phyloP scores from a whole-genome alignment of 139 green algal species.

The Chlorella sp. region DNA sequence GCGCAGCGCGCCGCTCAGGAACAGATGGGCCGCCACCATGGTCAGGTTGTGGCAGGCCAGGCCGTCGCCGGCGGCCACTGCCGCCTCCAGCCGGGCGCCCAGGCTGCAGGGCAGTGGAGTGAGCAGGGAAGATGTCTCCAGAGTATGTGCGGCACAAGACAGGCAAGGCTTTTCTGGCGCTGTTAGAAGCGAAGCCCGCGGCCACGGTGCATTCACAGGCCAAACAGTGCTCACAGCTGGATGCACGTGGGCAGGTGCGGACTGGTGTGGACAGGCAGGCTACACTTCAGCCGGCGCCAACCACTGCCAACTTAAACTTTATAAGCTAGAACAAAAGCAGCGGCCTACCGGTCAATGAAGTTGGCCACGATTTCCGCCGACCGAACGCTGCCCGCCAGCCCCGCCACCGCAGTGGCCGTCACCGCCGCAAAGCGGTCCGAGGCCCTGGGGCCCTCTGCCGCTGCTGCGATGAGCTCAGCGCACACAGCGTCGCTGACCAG shows the following conservation, averaged over 20 bases:
- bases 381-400: constrained; percentile 54
- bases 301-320: neutral
- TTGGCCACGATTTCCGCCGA: constrained; percentile 59
- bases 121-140: neutral
- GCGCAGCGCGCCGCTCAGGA: constrained; percentile 56
- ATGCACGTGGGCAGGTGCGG: neutral
- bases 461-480: constrained; percentile 58
- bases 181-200: neutral
- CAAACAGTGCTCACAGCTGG: neutral
- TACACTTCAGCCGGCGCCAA: neutral
- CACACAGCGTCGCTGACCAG: constrained; percentile 58
- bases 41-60: constrained; percentile 68
- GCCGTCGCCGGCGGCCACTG: constrained; percentile 19
- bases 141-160: neutral
- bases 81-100: constrained; percentile 33
- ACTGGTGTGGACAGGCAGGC: neutral
- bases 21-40: constrained; percentile 64
- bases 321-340: neutral
- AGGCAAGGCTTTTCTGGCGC: too few relatives aligned
- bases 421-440: constrained; percentile 78
- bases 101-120: neutral
- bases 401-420: constrained; percentile 69
- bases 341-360: constrained; percentile 56
- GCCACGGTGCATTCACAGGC: neutral
- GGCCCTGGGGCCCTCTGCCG: constrained; percentile 72